These are phyloP conservation scores for Delitschia confertaspora DNA, from an alignment of 495 filamentous ascomycete species.

Conservation along the genomic window DNA sequence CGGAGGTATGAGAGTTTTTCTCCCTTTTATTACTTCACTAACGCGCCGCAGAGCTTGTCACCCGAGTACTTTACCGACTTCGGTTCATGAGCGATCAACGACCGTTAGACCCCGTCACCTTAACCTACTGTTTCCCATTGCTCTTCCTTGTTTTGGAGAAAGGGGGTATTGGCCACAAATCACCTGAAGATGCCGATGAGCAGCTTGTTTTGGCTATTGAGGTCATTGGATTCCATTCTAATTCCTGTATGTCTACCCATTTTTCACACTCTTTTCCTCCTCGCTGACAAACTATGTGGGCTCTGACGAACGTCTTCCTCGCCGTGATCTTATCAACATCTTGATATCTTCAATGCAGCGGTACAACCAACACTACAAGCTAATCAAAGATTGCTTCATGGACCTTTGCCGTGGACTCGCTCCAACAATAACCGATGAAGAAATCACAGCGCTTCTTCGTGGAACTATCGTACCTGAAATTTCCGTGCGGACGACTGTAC, in stretches of 20 bases:
- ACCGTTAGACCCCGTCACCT: constrained; percentile 74
- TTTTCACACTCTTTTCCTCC: background rate
- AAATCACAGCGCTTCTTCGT: constrained; percentile 61
- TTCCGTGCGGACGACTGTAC: constrained; percentile 70
- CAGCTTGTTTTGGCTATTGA: constrained; percentile 88
- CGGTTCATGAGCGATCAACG: constrained; percentile 86
- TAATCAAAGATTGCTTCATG: constrained; percentile 81
- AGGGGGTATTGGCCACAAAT: constrained; percentile 63
- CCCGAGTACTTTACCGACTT: constrained; percentile 80
- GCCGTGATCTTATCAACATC: constrained; percentile 57
- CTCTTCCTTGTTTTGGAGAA: constrained; percentile 63
- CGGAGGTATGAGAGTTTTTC: constrained; percentile 35
- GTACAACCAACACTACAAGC: constrained; percentile 87
- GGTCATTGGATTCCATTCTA: constrained; percentile 78
- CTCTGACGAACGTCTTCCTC: constrained; percentile 63
- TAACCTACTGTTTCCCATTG: constrained; percentile 80
- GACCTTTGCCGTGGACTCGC: constrained; percentile 76
- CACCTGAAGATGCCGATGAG: constrained; percentile 68
- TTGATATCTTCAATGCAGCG: constrained; percentile 75
- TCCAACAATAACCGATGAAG: constrained; percentile 57
- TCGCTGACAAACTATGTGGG: constrained; percentile 27
- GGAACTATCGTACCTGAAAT: constrained; percentile 70
- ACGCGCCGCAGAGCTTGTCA: constrained; percentile 55
- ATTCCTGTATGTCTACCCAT: constrained; percentile 48
- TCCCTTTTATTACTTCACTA: background rate